Percentiles rank a stretch among this genome's conserved stretches.
phyloP scores from a whole-genome alignment of 768 basidiomycete genomes.

The Collybiopsis confluens region DNA sequence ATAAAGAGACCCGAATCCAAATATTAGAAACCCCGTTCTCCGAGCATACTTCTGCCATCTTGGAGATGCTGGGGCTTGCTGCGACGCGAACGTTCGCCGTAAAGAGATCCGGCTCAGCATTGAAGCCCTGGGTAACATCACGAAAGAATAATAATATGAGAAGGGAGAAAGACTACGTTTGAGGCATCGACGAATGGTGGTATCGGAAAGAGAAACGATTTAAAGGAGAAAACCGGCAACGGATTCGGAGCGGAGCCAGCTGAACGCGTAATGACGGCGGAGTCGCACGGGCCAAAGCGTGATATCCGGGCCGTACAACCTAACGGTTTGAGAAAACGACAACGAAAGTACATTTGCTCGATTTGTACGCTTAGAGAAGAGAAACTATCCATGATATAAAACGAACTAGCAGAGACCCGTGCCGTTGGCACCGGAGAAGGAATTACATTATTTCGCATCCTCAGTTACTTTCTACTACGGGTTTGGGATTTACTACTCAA shows the following conservation, averaged over 20 bases:
- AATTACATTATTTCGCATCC: no score
- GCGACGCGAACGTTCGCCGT: background rate
- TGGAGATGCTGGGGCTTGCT: background rate
- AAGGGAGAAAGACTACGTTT: background rate
- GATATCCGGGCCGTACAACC: no score
- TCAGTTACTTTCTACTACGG: no score
- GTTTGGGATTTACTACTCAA: no score
- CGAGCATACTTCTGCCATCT: conserved; percentile 21
- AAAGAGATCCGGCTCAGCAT: background rate
- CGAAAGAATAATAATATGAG: conserved; percentile 9
- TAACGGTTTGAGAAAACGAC: no score
- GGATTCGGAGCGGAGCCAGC: background rate
- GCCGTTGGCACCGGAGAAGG: no score
- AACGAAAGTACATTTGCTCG: no score
- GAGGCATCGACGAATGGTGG: background rate
- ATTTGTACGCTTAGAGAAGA: no score
- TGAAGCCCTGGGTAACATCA: background rate
- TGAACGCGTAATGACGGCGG: background rate
- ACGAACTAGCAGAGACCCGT: no score
- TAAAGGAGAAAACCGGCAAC: background rate
- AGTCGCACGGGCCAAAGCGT: no score
- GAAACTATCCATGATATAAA: no score
- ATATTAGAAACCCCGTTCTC: conserved; percentile 30
- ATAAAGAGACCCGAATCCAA: conserved; percentile 39
- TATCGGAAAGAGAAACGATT: background rate